Percentiles rank a stretch among this genome's conserved stretches.
Conservation (phyloP, 2,329 filamentous ascomycete species). For the Thielaviopsis punctulata region DNA sequence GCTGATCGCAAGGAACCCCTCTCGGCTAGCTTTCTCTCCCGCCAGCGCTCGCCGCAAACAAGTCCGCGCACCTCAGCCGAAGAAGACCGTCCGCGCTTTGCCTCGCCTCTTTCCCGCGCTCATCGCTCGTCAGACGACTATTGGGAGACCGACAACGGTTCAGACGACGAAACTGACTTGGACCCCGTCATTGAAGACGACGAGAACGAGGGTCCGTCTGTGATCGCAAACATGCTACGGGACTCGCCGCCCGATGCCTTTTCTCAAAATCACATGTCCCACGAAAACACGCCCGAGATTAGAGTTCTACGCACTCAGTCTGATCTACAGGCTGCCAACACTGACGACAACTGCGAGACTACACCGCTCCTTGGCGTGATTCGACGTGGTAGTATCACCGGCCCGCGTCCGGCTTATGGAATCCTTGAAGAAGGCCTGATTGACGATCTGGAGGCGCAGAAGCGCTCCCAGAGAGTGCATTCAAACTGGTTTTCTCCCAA, state of each 20-base stretch:
- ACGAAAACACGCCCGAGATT: neutral
- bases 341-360: slow-evolving; percentile 10
- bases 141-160: slow-evolving; percentile 1
- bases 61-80: slow-evolving; percentile 15
- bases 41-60: slow-evolving; percentile 21
- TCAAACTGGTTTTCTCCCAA: slow-evolving; percentile 1
- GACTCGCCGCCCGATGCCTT: slow-evolving; percentile 28
- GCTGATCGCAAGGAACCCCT: slow-evolving; percentile 35
- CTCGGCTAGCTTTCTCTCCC: slow-evolving; percentile 14
- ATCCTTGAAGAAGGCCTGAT: neutral
- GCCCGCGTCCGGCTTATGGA: neutral
- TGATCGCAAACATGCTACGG: slow-evolving; percentile 33
- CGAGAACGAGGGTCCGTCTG: slow-evolving; percentile 23
- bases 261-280: neutral
- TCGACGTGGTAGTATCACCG: slow-evolving; percentile 1
- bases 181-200: slow-evolving; percentile 12
- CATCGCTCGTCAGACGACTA: neutral
- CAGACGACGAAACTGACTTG: slow-evolving; percentile 3
- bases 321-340: slow-evolving; percentile 9
- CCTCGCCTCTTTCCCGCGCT: neutral
- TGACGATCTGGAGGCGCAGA: slow-evolving; percentile 14
- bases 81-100: slow-evolving; percentile 13
- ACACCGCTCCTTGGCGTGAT: slow-evolving; percentile 16
- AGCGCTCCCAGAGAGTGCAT: neutral
- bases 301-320: slow-evolving; percentile 17